A percentile compares a stretch with the other conserved stretches of the same genome.
Evolutionary conservation across 2,329 filamentous ascomycete species (phyloP).

Genomic region (Stemphylium beticola): DNA sequence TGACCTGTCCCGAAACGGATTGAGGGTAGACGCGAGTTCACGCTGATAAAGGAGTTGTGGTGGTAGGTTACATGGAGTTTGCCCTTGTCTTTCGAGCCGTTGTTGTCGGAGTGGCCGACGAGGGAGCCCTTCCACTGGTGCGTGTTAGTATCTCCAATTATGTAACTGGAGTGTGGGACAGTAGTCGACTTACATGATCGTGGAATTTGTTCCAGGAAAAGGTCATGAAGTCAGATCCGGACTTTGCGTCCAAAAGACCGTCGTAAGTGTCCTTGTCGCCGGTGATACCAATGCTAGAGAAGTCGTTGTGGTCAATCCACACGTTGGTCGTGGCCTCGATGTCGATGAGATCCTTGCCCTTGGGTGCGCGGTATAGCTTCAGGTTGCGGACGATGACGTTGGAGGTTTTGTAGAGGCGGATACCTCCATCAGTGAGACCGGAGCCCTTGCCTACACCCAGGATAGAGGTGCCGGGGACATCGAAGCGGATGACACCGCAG

Average conservation of each 20-base stretch:
- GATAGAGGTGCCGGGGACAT: constrained; percentile 32
- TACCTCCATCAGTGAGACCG: constrained; percentile 55
- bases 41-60: constrained; percentile 70
- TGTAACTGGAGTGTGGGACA: not conserved
- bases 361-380: constrained; percentile 63
- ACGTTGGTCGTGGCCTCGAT: constrained; percentile 63
- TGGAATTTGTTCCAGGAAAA: constrained; percentile 61
- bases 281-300: constrained; percentile 59
- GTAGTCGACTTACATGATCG: constrained; percentile 54
- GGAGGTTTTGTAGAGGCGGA: constrained; percentile 59
- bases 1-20: constrained; percentile 71
- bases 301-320: constrained; percentile 71
- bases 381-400: constrained; percentile 71
- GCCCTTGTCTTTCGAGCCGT: constrained; percentile 59
- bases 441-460: constrained; percentile 52
- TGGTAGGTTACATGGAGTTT: constrained; percentile 69
- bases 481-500: constrained; percentile 39
- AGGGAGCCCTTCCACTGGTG: constrained; percentile 63
- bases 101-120: constrained; percentile 52
- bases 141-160: constrained; percentile 10
- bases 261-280: constrained; percentile 43
- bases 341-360: constrained; percentile 65
- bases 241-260: constrained; percentile 64
- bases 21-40: constrained; percentile 68
- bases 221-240: constrained; percentile 66